Evolutionary conservation across 768 basidiomycete genomes (phyloP).

Genomic region (Daedaleopsis nitida): DNA sequence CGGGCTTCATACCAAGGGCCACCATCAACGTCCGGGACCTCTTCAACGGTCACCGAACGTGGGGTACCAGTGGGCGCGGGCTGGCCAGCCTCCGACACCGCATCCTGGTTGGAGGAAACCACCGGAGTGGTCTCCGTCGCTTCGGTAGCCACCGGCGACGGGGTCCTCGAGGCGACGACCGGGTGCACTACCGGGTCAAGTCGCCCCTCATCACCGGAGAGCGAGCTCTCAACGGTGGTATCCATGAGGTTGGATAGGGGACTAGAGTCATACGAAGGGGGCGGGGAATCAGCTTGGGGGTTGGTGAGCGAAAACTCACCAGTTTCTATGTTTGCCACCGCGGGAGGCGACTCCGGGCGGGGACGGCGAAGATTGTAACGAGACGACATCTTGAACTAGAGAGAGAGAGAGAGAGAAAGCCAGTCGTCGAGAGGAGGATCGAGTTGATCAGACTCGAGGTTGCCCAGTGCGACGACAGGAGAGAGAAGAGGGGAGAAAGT

Average conservation of each 20-base stretch:
- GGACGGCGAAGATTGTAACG: constrained; percentile 16
- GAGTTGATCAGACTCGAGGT: too few species aligned
- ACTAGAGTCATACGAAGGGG: too few species aligned
- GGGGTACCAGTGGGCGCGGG: neutral
- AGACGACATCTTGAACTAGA: constrained; percentile 7
- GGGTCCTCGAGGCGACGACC: constrained; percentile 14
- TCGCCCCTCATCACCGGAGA: neutral
- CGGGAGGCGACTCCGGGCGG: neutral
- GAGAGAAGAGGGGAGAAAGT: too few species aligned
- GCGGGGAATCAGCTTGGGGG: too few species aligned
- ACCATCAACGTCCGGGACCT: constrained; percentile 9
- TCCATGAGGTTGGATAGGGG: neutral
- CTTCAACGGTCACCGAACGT: constrained; percentile 4
- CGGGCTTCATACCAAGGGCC: constrained; percentile 1
- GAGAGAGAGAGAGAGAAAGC: too few species aligned
- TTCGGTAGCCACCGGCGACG: neutral
- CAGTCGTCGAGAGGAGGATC: too few species aligned
- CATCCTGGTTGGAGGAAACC: neutral
- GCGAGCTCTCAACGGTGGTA: neutral
- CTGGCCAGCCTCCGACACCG: neutral
- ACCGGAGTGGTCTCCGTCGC: neutral
- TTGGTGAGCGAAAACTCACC: neutral
- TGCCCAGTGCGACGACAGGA: too few species aligned
- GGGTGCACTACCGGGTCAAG: constrained; percentile 2
- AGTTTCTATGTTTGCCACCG: neutral